Percentiles rank a stretch among this genome's conserved stretches.
Evolutionary conservation across 2,329 filamentous ascomycete genomes (phyloP).

Genomic region (Neurospora crassa): DNA sequence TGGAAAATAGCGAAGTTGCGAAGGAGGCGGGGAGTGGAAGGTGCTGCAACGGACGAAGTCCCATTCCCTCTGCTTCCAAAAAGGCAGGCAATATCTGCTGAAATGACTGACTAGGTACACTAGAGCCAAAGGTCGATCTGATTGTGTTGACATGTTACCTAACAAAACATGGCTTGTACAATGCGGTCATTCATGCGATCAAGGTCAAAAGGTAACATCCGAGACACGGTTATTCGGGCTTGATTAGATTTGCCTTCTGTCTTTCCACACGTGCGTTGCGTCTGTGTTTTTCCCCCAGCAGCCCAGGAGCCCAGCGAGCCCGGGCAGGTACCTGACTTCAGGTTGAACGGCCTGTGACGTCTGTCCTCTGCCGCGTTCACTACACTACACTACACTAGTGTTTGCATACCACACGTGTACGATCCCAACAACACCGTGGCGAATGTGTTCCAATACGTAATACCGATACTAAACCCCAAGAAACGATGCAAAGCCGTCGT

Average conservation of each 20-base stretch:
- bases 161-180: background rate
- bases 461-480: background rate
- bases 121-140: background rate
- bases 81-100: background rate
- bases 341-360: background rate
- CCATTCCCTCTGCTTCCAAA: background rate
- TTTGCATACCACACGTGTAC: background rate
- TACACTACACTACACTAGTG: background rate
- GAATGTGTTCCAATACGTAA: background rate
- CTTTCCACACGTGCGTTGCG: background rate
- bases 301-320: background rate
- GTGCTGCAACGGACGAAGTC: background rate
- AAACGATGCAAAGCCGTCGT: background rate
- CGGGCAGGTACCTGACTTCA: background rate
- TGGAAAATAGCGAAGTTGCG: background rate
- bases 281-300: background rate
- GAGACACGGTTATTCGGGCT: background rate
- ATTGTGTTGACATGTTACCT: background rate
- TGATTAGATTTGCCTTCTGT: background rate
- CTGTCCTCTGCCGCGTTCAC: background rate
- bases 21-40: background rate
- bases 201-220: background rate
- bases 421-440: background rate
- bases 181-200: background rate
- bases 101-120: background rate